phyloP scores from a whole-genome alignment of 2,329 filamentous ascomycete genomes.

The Hirsutella thompsonii region DNA sequence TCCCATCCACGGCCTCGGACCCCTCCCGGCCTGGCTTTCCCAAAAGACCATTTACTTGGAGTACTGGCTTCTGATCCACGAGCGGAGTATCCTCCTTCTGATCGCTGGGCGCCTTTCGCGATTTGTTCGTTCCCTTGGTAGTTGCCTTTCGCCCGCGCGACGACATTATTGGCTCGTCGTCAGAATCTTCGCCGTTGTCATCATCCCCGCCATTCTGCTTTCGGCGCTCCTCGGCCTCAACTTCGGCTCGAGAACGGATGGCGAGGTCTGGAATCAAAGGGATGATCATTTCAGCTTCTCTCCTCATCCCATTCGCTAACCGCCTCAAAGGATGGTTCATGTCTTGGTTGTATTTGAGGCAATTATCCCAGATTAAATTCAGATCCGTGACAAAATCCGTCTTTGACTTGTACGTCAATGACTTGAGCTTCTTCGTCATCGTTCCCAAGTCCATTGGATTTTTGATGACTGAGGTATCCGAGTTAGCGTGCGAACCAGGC shows the following conservation, averaged over 20 bases:
- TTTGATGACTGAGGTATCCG: slow-evolving; percentile 58
- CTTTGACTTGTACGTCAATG: slow-evolving; percentile 71
- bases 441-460: slow-evolving; percentile 94
- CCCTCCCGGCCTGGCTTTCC: slow-evolving; percentile 50
- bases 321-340: slow-evolving; percentile 76
- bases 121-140: slow-evolving; percentile 66
- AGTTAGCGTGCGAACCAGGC: slow-evolving; percentile 9
- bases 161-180: slow-evolving; percentile 97
- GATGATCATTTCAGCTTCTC: slow-evolving; percentile 92
- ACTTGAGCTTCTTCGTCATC: slow-evolving; percentile 96
- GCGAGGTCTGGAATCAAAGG: slow-evolving; percentile 88
- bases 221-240: slow-evolving; percentile 76
- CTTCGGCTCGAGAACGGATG: slow-evolving; percentile 82
- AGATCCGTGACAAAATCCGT: slow-evolving; percentile 89
- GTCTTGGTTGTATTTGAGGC: slow-evolving; percentile 87
- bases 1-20: slow-evolving; percentile 68
- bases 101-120: slow-evolving; percentile 60
- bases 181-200: slow-evolving; percentile 78
- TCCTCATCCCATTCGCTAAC: slow-evolving; percentile 92
- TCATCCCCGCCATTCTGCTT: slow-evolving; percentile 77
- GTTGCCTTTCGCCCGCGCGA: slow-evolving; percentile 77
- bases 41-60: slow-evolving; percentile 53
- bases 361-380: slow-evolving; percentile 94
- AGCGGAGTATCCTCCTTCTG: slow-evolving; percentile 69
- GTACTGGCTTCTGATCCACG: slow-evolving; percentile 58